Conservation (phyloP, 148 eudicot genomes). For the Nepenthes gracilis region DNA sequence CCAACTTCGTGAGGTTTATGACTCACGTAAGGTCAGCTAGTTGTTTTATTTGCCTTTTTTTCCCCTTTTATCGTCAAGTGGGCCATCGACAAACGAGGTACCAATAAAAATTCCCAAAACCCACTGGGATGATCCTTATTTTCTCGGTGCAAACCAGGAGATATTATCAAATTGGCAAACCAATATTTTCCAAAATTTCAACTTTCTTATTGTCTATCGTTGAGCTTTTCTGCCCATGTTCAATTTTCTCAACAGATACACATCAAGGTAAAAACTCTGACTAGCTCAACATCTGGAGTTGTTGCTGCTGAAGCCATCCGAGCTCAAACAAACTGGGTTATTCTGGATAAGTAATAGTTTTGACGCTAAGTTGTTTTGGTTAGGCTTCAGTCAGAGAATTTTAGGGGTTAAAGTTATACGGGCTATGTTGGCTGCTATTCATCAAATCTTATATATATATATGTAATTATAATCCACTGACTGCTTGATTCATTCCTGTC, state of each 20-base stretch:
- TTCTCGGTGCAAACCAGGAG: too few species aligned
- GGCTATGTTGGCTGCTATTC: not conserved
- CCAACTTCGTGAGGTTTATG: slow-evolving; percentile 46
- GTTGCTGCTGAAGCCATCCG: slow-evolving; percentile 68
- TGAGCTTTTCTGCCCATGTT: slow-evolving; percentile 1
- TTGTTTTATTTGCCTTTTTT: not conserved
- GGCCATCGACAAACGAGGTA: not conserved
- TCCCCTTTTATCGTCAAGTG: not conserved
- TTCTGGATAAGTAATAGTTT: slow-evolving; percentile 60
- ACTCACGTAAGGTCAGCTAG: slow-evolving; percentile 46
- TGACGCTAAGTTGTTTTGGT: slow-evolving; percentile 1
- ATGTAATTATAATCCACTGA: not conserved
- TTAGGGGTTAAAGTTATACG: not conserved
- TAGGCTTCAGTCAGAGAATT: not conserved
- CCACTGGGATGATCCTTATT: too few species aligned
- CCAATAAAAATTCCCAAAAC: not conserved
- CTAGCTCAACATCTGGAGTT: slow-evolving; percentile 37
- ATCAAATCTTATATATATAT: not conserved
- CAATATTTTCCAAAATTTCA: not conserved
- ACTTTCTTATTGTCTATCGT: not conserved
- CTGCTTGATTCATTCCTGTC: slow-evolving; percentile 4
- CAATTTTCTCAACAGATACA: slow-evolving; percentile 35
- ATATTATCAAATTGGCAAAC: too few species aligned
- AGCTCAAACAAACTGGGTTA: slow-evolving; percentile 52
- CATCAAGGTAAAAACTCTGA: slow-evolving; percentile 55